Percentiles rank a stretch among this genome's conserved stretches.
Conservation (phyloP, 2,329 filamentous ascomycete genomes). For the Blastomyces gilchristii region DNA sequence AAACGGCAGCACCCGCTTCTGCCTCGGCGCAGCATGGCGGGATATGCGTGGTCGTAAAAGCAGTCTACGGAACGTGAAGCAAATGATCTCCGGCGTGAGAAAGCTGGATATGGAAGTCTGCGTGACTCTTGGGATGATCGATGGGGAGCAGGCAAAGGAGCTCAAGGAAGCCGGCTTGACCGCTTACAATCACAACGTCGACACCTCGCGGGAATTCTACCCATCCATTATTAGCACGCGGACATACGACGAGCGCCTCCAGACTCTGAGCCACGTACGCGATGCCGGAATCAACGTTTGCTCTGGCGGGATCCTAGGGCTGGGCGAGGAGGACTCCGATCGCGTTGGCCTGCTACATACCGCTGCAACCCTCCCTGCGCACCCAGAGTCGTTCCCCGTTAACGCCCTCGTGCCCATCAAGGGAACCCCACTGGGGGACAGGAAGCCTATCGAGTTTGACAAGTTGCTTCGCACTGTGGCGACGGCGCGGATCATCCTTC, state of each 20-base stretch:
- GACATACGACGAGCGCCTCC: slow-evolving; percentile 74
- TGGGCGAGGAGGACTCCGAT: slow-evolving; percentile 69
- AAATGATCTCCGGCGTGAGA: slow-evolving; percentile 73
- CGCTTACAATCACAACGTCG: slow-evolving; percentile 90
- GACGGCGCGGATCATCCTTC: slow-evolving; percentile 73
- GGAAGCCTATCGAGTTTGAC: slow-evolving; percentile 62
- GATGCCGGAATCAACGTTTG: slow-evolving; percentile 84
- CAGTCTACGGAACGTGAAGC: slow-evolving; percentile 69
- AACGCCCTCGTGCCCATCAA: slow-evolving; percentile 87
- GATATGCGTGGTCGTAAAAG: slow-evolving; percentile 89
- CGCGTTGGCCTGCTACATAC: slow-evolving; percentile 77
- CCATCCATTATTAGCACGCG: slow-evolving; percentile 76
- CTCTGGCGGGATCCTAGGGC: slow-evolving; percentile 75
- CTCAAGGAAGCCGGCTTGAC: slow-evolving; percentile 76
- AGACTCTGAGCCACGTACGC: slow-evolving; percentile 68
- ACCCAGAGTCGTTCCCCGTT: slow-evolving; percentile 85
- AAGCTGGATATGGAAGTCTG: slow-evolving; percentile 81
- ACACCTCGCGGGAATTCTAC: slow-evolving; percentile 83
- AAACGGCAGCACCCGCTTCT: slow-evolving; percentile 84
- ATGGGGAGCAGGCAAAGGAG: slow-evolving; percentile 66
- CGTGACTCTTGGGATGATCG: slow-evolving; percentile 91
- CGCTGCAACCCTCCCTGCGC: slow-evolving; percentile 64
- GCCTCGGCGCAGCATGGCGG: slow-evolving; percentile 89
- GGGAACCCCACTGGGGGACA: slow-evolving; percentile 73
- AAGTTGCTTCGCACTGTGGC: slow-evolving; percentile 73